Evolutionary conservation across 2,329 filamentous ascomycete genomes (phyloP), one percentile per base, ranked within the genome.

Genomic region (Coniochaeta pulveracea): DNA sequence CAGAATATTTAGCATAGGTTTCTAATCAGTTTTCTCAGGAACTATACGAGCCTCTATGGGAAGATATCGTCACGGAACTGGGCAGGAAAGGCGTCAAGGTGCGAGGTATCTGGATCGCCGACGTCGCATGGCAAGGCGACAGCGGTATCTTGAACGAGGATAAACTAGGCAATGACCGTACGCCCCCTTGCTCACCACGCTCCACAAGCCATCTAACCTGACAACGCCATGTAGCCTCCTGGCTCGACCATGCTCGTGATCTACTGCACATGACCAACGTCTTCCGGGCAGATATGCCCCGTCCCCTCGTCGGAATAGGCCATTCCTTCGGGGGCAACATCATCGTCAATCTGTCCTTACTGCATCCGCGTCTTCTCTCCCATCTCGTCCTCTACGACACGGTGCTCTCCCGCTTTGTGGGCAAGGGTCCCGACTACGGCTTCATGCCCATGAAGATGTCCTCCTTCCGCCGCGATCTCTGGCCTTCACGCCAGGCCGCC

Each of bases 21-120:
- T 18, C 32, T 37, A 5, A 11, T 19, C 23, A 25, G 9, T 4
- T 10, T 19, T 5, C 26, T 23, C 33, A 86, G 81, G 89, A 96
- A 63, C 58, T 95, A 3, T 95, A 95, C 50, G 88, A 95, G 48
- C 83, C 89, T 0, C 62, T 95, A 0, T 95, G 86, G 82, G 84
- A 89, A 38, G 85, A 94, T 33, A 62, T 95, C 2, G 63, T 82
- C 44, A 57, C 64, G 12, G 60, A 65, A 12, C 61, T 77, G 5
- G 67, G 69, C 42, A 51, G 56, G 10, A 61, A 66, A 36, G 76
- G 75, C 12, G 72, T 93, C 45, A 66, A 69, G 3, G 84, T 96
- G 46, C 73, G 85, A 37, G 66, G 72, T 40, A 88, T 96, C 45
- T 94, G 84, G 82, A 91, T 94, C 46, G 78, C 85, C 40, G 89